A percentile compares a stretch with the other conserved stretches of the same genome.
Conservation (phyloP, 2,329 filamentous ascomycete genomes). For the Chaetomium sp. region DNA sequence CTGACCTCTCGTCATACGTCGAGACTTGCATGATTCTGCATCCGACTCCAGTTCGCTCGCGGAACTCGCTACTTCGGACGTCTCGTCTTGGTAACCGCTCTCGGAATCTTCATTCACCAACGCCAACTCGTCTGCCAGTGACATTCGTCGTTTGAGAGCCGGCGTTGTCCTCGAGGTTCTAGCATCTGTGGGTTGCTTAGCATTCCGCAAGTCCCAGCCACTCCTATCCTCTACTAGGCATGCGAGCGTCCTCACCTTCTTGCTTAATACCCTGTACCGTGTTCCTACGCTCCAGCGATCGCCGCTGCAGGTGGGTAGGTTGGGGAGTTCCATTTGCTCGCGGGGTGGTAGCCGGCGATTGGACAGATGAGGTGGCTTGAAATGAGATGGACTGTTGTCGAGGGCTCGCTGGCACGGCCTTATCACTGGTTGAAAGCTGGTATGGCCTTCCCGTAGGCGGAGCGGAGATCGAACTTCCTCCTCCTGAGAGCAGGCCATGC, state of each 20-base stretch:
- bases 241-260: constrained; percentile 20
- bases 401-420: neutral
- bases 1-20: neutral
- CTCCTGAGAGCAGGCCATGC: constrained; percentile 19
- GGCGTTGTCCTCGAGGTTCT: constrained; percentile 5
- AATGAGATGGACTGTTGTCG: constrained; percentile 24
- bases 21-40: constrained; percentile 13
- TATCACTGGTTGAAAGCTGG: neutral
- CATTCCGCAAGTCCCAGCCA: neutral
- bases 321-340: neutral
- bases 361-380: neutral
- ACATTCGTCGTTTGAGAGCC: constrained; percentile 25
- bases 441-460: neutral
- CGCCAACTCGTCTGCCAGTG: constrained; percentile 29
- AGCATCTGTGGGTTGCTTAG: neutral
- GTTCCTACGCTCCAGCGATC: constrained; percentile 22
- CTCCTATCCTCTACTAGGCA: neutral
- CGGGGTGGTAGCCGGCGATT: neutral
- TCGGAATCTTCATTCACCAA: constrained; percentile 28
- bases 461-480: neutral
- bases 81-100: constrained; percentile 25
- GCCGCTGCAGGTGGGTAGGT: neutral
- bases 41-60: constrained; percentile 24
- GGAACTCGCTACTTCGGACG: constrained; percentile 21
- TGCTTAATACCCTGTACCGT: constrained; percentile 27